Conservation (phyloP, 139 green algal genomes). For the Raphidocelis subcapitata region DNA sequence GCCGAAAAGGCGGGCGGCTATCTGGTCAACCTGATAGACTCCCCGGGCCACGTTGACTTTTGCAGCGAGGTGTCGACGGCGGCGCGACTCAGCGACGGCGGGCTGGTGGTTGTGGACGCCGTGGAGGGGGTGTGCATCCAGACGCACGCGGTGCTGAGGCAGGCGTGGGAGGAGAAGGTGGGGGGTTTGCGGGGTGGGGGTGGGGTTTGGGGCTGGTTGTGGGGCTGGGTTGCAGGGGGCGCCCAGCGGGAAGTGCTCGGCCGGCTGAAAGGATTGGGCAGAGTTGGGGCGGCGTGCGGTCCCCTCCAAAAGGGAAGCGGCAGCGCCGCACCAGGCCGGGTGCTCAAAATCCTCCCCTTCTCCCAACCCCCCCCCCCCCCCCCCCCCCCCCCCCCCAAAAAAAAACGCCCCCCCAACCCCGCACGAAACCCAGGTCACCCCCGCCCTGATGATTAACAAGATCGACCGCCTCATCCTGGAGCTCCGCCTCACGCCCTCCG, state of each 20-base stretch:
- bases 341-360: not conserved
- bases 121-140: slow-evolving; percentile 99
- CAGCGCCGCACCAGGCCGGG: no score
- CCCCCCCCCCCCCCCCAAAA: not conserved
- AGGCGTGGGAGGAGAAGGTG: slow-evolving; percentile 93
- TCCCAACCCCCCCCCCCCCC: not conserved
- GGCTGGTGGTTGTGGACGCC: slow-evolving; percentile 94
- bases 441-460: slow-evolving; percentile 97
- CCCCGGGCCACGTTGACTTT: slow-evolving; percentile 98
- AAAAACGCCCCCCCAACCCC: no score
- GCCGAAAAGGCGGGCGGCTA: slow-evolving; percentile 52
- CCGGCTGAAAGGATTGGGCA: no score
- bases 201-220: no score
- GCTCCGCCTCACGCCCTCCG: slow-evolving; percentile 73
- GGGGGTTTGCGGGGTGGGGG: no score
- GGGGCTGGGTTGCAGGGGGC: no score
- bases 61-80: slow-evolving; percentile 96
- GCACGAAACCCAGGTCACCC: slow-evolving; percentile 52
- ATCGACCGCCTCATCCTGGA: slow-evolving; percentile 94
- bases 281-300: no score
- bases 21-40: slow-evolving; percentile 98
- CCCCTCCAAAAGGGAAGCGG: no score
- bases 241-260: no score
- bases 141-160: slow-evolving; percentile 95
- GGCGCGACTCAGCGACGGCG: slow-evolving; percentile 91